Conservation (phyloP, 2,329 filamentous ascomycete genomes). For the Colletotrichum sojae region DNA sequence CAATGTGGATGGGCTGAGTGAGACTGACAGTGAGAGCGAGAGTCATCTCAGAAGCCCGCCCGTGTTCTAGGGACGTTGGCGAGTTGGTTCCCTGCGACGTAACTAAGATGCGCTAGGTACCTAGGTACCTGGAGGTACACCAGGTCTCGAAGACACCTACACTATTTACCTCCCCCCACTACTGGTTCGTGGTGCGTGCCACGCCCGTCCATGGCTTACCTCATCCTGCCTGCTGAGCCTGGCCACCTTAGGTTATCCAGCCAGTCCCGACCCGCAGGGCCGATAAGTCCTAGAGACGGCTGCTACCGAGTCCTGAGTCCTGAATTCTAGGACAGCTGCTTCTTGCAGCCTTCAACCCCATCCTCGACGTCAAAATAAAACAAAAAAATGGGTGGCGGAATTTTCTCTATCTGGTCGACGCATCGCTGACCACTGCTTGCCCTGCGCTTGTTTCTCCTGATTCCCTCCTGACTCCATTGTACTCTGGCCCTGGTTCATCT, state of each 20-base stretch:
- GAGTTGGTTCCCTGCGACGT: background rate
- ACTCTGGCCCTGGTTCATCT: background rate
- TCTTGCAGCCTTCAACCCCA: slow-evolving; percentile 25
- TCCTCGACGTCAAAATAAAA: slow-evolving; percentile 34
- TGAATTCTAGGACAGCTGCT: slow-evolving; percentile 36
- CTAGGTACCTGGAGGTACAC: no score
- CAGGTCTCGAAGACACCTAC: no score
- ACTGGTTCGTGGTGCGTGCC: no score
- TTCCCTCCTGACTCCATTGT: slow-evolving; percentile 11
- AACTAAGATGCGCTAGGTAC: no score
- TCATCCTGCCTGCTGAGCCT: slow-evolving; percentile 17
- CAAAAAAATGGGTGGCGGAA: slow-evolving; percentile 40
- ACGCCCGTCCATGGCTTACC: no score
- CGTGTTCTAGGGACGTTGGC: background rate
- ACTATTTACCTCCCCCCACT: no score
- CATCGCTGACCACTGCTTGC: slow-evolving; percentile 25
- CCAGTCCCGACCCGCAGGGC: slow-evolving; percentile 31
- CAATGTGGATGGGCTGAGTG: slow-evolving; percentile 12
- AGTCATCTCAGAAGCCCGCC: no score
- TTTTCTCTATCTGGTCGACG: slow-evolving; percentile 15
- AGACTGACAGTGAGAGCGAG: background rate
- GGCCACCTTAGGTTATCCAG: slow-evolving; percentile 37
- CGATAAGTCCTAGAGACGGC: slow-evolving; percentile 32
- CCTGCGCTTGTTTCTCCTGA: slow-evolving; percentile 9
- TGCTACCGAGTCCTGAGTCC: slow-evolving; percentile 39